These are phyloP conservation scores for Aspergillus mulundensis DNA, from an alignment of 495 filamentous ascomycete species.

Conservation along the genomic window DNA sequence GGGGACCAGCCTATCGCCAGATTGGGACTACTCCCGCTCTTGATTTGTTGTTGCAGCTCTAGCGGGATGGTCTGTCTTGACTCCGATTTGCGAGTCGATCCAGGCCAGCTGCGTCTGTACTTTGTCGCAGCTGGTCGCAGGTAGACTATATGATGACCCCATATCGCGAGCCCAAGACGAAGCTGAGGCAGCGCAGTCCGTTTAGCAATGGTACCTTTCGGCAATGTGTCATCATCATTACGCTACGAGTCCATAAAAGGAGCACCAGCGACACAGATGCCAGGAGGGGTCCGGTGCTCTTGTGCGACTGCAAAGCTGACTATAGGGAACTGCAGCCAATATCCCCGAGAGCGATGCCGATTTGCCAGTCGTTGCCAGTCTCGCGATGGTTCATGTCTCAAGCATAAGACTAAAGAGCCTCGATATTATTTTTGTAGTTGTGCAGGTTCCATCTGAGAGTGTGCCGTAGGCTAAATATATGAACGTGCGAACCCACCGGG, in stretches of 20 bases:
- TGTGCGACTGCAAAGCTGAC: not conserved
- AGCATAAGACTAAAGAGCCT: too few relatives aligned
- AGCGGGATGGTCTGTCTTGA: not conserved
- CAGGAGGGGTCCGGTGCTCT: not conserved
- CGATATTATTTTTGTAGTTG: too few relatives aligned
- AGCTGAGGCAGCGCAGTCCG: not conserved
- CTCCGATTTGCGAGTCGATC: not conserved
- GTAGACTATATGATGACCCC: not conserved
- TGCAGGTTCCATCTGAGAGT: not conserved
- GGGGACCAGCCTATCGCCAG: not conserved
- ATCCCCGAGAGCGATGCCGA: too few relatives aligned
- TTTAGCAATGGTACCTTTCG: not conserved
- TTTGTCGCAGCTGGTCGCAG: not conserved
- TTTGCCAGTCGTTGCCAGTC: too few relatives aligned
- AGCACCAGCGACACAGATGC: not conserved
- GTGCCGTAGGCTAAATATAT: not conserved
- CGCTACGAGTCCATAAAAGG: not conserved
- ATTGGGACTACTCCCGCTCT: not conserved
- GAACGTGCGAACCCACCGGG: not conserved
- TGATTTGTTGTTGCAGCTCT: not conserved
- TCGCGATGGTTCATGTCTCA: too few relatives aligned
- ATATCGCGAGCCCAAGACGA: not conserved
- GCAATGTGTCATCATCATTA: not conserved
- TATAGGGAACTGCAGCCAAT: not conserved
- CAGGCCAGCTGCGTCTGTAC: too few relatives aligned